A percentile compares a stretch with the other conserved stretches of the same genome.
Conservation (phyloP, 2,329 filamentous ascomycete species). For the Xylariomycetidae sp. region DNA sequence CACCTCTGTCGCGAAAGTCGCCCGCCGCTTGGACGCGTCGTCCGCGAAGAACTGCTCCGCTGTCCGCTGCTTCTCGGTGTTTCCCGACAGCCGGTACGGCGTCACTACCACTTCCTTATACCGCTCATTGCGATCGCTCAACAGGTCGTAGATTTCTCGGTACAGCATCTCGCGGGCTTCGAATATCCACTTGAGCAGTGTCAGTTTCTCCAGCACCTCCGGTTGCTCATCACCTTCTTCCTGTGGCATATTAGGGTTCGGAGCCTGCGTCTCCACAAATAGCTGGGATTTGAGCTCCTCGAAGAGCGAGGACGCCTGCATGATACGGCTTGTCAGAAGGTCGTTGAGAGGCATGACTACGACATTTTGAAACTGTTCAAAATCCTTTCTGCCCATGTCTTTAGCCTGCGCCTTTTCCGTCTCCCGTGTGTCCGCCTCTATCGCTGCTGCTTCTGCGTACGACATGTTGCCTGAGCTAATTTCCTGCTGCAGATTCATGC, state of each 20-base stretch:
- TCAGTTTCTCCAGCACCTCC: conserved; percentile 89
- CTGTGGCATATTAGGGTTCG: conserved; percentile 77
- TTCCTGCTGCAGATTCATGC: conserved; percentile 71
- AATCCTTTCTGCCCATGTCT: conserved; percentile 71
- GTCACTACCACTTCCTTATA: conserved; percentile 80
- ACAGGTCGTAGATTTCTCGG: conserved; percentile 77
- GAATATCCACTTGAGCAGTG: conserved; percentile 93
- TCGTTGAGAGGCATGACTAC: conserved; percentile 84
- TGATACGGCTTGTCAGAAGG: conserved; percentile 71
- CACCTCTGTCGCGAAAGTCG: conserved; percentile 66
- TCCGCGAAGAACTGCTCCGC: conserved; percentile 78
- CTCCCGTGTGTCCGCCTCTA: conserved; percentile 69
- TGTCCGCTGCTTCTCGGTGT: conserved; percentile 73
- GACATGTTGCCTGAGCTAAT: conserved; percentile 73
- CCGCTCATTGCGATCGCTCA: conserved; percentile 78
- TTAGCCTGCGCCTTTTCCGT: conserved; percentile 68
- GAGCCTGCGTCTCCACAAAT: conserved; percentile 63
- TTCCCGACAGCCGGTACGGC: conserved; percentile 71
- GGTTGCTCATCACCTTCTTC: conserved; percentile 95
- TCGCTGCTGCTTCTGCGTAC: conserved; percentile 76
- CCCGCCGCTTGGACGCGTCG: conserved; percentile 69
- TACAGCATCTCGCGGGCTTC: conserved; percentile 87
- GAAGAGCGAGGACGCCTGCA: conserved; percentile 71
- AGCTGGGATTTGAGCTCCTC: conserved; percentile 68
- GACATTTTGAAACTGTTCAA: conserved; percentile 76